These are phyloP conservation scores for Murraya paniculata DNA, from an alignment of 345 rosid genomes.

Conservation along the genomic window DNA sequence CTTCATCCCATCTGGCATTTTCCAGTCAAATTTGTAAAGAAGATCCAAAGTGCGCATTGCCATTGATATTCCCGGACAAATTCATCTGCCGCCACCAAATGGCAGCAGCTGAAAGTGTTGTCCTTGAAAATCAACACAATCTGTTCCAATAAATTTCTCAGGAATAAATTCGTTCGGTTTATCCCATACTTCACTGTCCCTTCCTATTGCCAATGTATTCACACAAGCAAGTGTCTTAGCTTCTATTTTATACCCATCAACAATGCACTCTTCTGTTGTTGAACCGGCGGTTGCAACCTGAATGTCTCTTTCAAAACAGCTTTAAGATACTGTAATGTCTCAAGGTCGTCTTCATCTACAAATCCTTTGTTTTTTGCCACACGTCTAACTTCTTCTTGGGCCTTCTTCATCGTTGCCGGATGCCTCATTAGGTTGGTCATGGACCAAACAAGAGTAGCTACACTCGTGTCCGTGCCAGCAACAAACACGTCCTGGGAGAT, in stretches of 20 bases:
- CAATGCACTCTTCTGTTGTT: conserved; percentile 9
- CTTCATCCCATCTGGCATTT: conserved; percentile 14
- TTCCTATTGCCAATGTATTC: conserved; percentile 33
- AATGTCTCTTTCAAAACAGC: conserved; percentile 32
- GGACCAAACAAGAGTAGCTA: conserved; percentile 25
- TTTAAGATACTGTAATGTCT: conserved; percentile 19
- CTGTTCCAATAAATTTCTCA: conserved; percentile 23
- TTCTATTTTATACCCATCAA: conserved; percentile 21
- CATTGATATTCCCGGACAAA: conserved; percentile 24
- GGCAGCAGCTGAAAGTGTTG: conserved; percentile 26
- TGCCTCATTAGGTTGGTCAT: conserved; percentile 34
- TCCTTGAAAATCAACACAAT: conserved; percentile 18
- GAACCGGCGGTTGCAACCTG: conserved; percentile 27
- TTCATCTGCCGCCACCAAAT: conserved; percentile 35
- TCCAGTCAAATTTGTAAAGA: conserved; percentile 27
- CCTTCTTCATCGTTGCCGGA: conserved; percentile 21
- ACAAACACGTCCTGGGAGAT: conserved; percentile 24
- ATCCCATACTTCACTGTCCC: conserved; percentile 31
- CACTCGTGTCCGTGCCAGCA: conserved; percentile 29
- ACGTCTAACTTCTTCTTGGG: conserved; percentile 23
- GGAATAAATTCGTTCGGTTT: conserved; percentile 20
- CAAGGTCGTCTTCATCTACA: conserved; percentile 25
- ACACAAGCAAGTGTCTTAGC: conserved; percentile 21
- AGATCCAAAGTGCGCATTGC: conserved; percentile 16
- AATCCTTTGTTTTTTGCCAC: conserved; percentile 12